A percentile compares a stretch with the other conserved stretches of the same genome.
These are phyloP conservation scores for Penicillium rolfsii DNA, from an alignment of 2,329 filamentous ascomycete genomes.

Conservation along the genomic window DNA sequence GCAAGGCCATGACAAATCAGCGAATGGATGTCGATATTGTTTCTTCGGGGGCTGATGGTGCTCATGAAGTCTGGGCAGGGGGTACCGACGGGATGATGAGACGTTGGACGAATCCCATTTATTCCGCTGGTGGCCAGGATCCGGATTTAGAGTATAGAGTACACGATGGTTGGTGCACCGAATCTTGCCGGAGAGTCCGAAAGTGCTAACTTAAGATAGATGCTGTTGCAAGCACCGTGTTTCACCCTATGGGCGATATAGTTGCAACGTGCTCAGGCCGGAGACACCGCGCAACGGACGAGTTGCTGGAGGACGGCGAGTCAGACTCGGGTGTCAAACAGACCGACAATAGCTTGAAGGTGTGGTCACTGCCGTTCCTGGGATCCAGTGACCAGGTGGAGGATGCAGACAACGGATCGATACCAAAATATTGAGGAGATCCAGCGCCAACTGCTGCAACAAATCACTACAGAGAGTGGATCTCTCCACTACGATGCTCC, in stretches of 20 bases:
- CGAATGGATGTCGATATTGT: constrained; percentile 60
- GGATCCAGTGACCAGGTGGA: not conserved
- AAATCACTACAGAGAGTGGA: not conserved
- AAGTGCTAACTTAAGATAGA: constrained; percentile 39
- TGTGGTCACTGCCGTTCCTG: constrained; percentile 44
- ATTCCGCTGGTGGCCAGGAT: constrained; percentile 44
- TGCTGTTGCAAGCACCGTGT: constrained; percentile 49
- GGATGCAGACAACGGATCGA: not conserved
- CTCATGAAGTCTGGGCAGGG: constrained; percentile 62
- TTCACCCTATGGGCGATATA: constrained; percentile 53
- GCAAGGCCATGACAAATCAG: constrained; percentile 56
- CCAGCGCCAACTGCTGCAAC: not conserved
- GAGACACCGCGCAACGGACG: constrained; percentile 30
- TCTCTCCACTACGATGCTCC: not conserved
- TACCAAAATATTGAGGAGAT: not conserved
- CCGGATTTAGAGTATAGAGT: constrained; percentile 50
- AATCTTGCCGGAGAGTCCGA: not conserved
- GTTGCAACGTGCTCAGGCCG: constrained; percentile 57
- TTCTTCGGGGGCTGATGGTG: constrained; percentile 34
- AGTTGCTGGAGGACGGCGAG: constrained; percentile 17
- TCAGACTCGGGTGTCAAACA: not conserved
- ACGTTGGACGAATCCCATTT: constrained; percentile 54
- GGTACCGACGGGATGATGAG: constrained; percentile 60
- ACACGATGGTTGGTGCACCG: constrained; percentile 45
- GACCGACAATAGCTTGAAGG: constrained; percentile 45